Percentiles rank a stretch among this genome's conserved stretches.
phyloP scores from a whole-genome alignment of 169 alveolate species.

The Pseudocohnilembus persalinus region DNA sequence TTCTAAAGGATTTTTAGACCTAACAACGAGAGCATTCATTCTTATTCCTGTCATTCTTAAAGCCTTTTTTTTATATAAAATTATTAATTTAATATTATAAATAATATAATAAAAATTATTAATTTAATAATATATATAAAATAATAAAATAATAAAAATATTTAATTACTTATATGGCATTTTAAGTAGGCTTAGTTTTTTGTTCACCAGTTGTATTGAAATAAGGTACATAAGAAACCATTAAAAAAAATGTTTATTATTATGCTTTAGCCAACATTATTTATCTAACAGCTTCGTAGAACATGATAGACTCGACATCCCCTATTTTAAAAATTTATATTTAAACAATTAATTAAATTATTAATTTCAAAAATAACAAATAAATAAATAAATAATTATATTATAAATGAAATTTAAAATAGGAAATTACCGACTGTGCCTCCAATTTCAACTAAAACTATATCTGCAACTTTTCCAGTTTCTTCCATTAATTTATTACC shows the following conservation, averaged over 20 bases:
- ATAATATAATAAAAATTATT: not conserved
- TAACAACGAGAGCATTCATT: not conserved
- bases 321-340: not conserved
- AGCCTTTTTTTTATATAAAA: not conserved
- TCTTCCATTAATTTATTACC: conserved; percentile 59
- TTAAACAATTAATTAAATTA: no score
- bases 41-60: conserved; percentile 5
- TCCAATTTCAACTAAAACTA: conserved; percentile 96
- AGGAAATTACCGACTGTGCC: conserved; percentile 92
- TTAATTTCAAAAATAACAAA: not conserved
- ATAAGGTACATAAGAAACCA: conserved; percentile 88
- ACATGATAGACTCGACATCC: conserved; percentile 93
- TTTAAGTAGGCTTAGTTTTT: conserved; percentile 94
- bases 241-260: conserved; percentile 87
- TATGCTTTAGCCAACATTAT: conserved; percentile 74
- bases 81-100: no score
- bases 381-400: no score
- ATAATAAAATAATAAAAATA: not conserved
- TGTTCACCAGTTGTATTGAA: conserved; percentile 87
- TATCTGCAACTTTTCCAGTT: conserved; percentile 67
- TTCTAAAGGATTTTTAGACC: not conserved
- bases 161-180: conserved; percentile 88
- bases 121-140: no score
- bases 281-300: conserved; percentile 93
- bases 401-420: no score